A percentile compares a stretch with the other conserved stretches of the same genome.
Conservation (phyloP, 352 stramenopile genomes). For the Phytophthora foliorum region DNA sequence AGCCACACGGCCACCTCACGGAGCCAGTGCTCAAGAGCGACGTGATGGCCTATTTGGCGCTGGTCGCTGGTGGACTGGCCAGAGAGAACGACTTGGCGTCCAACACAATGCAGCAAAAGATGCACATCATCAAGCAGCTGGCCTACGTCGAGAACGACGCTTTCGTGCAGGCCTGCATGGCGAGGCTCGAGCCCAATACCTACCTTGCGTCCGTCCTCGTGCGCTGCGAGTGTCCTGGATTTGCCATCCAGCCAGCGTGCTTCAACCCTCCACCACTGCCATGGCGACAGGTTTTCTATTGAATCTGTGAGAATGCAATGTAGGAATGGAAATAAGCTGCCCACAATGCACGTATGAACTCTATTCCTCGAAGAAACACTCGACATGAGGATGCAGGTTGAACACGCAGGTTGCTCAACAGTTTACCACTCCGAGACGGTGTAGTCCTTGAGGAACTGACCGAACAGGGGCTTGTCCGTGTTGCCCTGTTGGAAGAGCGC, state of each 20-base stretch:
- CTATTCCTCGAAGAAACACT: slow-evolving; percentile 14
- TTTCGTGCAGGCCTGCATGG: slow-evolving; percentile 50
- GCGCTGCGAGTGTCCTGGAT: slow-evolving; percentile 18
- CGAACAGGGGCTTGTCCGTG: slow-evolving; percentile 52
- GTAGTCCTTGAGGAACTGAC: slow-evolving; percentile 86
- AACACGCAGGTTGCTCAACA: slow-evolving; percentile 21
- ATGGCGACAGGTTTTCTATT: slow-evolving; percentile 13
- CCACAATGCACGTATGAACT: slow-evolving; percentile 14
- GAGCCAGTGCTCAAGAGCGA: slow-evolving; percentile 33
- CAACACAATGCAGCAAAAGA: slow-evolving; percentile 36
- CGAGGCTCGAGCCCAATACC: slow-evolving; percentile 16
- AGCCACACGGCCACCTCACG: slow-evolving; percentile 32
- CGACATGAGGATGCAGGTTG: neutral
- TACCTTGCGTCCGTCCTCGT: slow-evolving; percentile 28
- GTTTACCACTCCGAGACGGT: slow-evolving; percentile 71
- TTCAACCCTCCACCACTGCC: slow-evolving; percentile 14
- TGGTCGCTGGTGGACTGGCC: slow-evolving; percentile 33
- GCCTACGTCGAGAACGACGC: slow-evolving; percentile 44
- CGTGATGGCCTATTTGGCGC: slow-evolving; percentile 27
- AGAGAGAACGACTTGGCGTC: slow-evolving; percentile 32
- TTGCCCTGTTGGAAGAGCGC: slow-evolving; percentile 63
- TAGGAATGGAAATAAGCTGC: neutral
- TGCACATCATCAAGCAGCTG: slow-evolving; percentile 36
- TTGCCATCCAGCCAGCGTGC: slow-evolving; percentile 11
- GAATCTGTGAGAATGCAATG: slow-evolving; percentile 1